Percentiles rank a stretch among this genome's conserved stretches.
Evolutionary conservation across 2,329 filamentous ascomycete species (phyloP).

Genomic region (Kalaharituber pfeilii): DNA sequence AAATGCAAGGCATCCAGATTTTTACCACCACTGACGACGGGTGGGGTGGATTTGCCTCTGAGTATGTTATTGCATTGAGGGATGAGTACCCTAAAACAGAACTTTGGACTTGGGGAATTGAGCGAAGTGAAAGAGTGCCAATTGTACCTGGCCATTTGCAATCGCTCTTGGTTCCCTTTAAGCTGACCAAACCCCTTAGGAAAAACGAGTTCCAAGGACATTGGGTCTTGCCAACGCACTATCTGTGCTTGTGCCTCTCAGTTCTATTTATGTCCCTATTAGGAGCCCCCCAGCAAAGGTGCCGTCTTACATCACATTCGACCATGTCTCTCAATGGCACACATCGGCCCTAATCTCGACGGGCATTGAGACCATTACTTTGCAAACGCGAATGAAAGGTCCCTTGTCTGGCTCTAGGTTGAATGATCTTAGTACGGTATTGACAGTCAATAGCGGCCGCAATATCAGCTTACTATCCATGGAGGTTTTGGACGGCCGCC

Average conservation of each 20-base stretch:
- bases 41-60: conserved; percentile 60
- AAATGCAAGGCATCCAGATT: conserved; percentile 72
- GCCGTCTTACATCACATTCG: conserved; percentile 42
- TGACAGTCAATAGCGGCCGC: conserved; percentile 64
- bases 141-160: conserved; percentile 30
- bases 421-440: conserved; percentile 43
- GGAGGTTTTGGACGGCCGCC: conserved; percentile 32
- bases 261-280: conserved; percentile 63
- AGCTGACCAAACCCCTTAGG: conserved; percentile 27
- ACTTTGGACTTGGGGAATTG: conserved; percentile 74
- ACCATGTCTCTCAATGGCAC: conserved; percentile 57
- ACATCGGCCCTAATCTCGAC: conserved; percentile 57
- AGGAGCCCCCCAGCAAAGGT: conserved; percentile 41
- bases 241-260: conserved; percentile 48
- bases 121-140: conserved; percentile 41
- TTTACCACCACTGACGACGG: conserved; percentile 56
- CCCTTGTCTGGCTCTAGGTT: conserved; percentile 36
- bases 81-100: conserved; percentile 73
- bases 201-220: conserved; percentile 46
- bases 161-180: background rate
- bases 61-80: conserved; percentile 57
- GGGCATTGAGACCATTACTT: conserved; percentile 58
- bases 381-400: conserved; percentile 53
- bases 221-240: conserved; percentile 60
- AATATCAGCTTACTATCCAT: conserved; percentile 59